These are phyloP conservation scores for Alternaria sp. DNA, from an alignment of 2,329 filamentous ascomycete species.

Conservation along the genomic window DNA sequence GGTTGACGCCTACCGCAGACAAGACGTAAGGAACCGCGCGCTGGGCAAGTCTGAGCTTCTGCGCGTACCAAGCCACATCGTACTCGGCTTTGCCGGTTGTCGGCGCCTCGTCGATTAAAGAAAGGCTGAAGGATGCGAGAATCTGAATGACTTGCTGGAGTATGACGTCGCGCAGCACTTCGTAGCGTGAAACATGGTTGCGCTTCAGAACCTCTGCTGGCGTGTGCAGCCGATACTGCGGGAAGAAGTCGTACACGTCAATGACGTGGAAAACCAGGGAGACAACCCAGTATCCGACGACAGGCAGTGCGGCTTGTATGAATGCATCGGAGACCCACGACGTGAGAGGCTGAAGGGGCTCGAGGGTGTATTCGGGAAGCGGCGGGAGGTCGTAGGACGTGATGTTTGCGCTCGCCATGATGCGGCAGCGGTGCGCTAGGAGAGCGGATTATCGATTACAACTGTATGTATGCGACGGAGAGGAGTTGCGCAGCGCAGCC, in stretches of 20 bases:
- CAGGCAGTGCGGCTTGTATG: conserved; percentile 75
- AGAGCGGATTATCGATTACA: conserved; percentile 10
- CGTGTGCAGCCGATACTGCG: conserved; percentile 92
- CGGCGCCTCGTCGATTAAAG: conserved; percentile 74
- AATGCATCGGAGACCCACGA: conserved; percentile 82
- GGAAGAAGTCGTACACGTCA: conserved; percentile 83
- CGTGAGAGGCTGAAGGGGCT: conserved; percentile 73
- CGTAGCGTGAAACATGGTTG: conserved; percentile 83
- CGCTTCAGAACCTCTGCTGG: conserved; percentile 87
- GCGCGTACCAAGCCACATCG: conserved; percentile 89
- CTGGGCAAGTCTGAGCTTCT: conserved; percentile 78
- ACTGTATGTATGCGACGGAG: neutral
- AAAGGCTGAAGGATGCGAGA: conserved; percentile 69
- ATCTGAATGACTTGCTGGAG: conserved; percentile 92
- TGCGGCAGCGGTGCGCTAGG: conserved; percentile 20
- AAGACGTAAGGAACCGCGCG: conserved; percentile 76
- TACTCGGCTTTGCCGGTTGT: conserved; percentile 80
- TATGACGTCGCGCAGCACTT: conserved; percentile 89
- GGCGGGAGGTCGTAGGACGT: conserved; percentile 73
- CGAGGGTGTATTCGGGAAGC: conserved; percentile 80
- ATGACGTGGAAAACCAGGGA: conserved; percentile 88
- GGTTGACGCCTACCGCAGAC: conserved; percentile 76
- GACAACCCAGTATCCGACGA: conserved; percentile 85
- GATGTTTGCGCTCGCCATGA: conserved; percentile 54
- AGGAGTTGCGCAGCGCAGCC: neutral